Evolutionary conservation across 495 filamentous ascomycete species (phyloP).

Genomic region (Penicillium pancosmium): DNA sequence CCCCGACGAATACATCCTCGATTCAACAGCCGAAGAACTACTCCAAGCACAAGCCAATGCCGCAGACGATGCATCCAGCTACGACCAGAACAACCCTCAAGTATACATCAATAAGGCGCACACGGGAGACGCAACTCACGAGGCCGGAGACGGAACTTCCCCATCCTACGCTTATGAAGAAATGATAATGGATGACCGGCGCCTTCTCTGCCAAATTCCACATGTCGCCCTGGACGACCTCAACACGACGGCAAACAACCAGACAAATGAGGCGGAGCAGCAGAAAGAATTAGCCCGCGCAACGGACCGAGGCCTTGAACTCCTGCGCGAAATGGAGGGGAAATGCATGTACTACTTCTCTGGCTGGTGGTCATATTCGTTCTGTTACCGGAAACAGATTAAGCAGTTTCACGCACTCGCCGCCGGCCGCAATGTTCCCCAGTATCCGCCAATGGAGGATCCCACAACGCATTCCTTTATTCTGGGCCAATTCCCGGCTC

Average conservation of each 20-base stretch:
- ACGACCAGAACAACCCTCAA: slow-evolving; percentile 31
- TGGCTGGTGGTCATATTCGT: slow-evolving; percentile 97
- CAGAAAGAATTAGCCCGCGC: slow-evolving; percentile 84
- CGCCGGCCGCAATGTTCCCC: slow-evolving; percentile 62
- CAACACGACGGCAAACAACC: slow-evolving; percentile 60
- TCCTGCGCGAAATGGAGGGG: slow-evolving; percentile 85
- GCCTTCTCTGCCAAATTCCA: slow-evolving; percentile 86
- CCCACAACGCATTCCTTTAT: slow-evolving; percentile 76
- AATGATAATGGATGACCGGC: slow-evolving; percentile 68
- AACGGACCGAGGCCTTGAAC: slow-evolving; percentile 81
- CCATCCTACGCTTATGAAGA: slow-evolving; percentile 41
- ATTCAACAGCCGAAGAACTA: slow-evolving; percentile 65
- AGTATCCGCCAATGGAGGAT: slow-evolving; percentile 75
- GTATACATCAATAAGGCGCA: slow-evolving; percentile 24
- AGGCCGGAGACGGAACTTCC: neutral
- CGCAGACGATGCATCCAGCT: slow-evolving; percentile 10
- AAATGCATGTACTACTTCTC: slow-evolving; percentile 87
- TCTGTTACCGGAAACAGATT: slow-evolving; percentile 87
- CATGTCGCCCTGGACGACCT: slow-evolving; percentile 53
- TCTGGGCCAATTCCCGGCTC: slow-evolving; percentile 62
- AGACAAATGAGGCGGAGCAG: slow-evolving; percentile 65
- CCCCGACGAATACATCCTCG: slow-evolving; percentile 72
- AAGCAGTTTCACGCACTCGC: slow-evolving; percentile 91
- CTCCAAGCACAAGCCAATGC: slow-evolving; percentile 44
- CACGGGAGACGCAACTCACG: slow-evolving; percentile 11